A percentile compares a stretch with the other conserved stretches of the same genome.
Evolutionary conservation across 352 stramenopile species (phyloP).

Genomic region (Pythium grandisporangium): DNA sequence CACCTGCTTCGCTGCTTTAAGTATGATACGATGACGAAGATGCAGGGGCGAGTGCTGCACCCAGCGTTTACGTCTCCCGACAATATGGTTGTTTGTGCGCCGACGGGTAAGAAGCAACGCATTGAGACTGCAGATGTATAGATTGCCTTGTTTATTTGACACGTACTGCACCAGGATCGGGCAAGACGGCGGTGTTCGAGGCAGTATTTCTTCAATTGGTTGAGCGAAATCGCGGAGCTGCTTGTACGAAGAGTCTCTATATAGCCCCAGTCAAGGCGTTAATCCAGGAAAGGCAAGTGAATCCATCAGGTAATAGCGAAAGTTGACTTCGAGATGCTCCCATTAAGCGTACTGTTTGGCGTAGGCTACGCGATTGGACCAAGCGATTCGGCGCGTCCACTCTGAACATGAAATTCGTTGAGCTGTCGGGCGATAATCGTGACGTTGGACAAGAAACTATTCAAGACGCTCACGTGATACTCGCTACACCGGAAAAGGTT

Average conservation of each 20-base stretch:
- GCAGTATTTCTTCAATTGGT: conserved; percentile 29
- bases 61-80: conserved; percentile 14
- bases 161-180: conserved; percentile 22
- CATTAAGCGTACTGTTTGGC: too few relatives aligned
- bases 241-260: conserved; percentile 23
- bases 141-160: not conserved
- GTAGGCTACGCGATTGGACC: conserved; percentile 25
- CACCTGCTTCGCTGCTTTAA: conserved; percentile 29
- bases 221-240: conserved; percentile 4
- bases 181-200: conserved; percentile 38
- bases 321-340: not conserved
- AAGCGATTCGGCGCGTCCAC: conserved; percentile 20
- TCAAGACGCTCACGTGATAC: conserved; percentile 15
- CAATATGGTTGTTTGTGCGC: conserved; percentile 35
- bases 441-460: conserved; percentile 8
- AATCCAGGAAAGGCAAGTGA: conserved; percentile 28
- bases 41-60: conserved; percentile 30
- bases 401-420: conserved; percentile 24
- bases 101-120: conserved; percentile 17
- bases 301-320: not conserved
- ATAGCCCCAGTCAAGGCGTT: conserved; percentile 34
- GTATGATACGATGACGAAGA: conserved; percentile 27
- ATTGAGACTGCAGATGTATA: not conserved
- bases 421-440: conserved; percentile 16
- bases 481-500: conserved; percentile 43